phyloP scores from a whole-genome alignment of 129 eudicot species.

The Tagetes erecta region DNA sequence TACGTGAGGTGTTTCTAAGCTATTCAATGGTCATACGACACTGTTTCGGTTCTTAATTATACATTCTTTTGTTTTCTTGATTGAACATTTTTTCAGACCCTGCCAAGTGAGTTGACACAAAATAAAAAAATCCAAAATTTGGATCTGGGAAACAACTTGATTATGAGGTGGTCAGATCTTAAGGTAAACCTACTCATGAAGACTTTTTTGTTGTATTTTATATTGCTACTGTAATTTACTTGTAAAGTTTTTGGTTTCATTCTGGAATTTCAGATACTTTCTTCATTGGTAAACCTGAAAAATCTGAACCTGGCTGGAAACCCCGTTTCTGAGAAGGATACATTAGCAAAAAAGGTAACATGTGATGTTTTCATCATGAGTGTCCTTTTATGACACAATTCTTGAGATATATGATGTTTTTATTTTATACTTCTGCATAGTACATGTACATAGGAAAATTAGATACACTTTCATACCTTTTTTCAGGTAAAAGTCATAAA shows the following conservation, averaged over 20 bases:
- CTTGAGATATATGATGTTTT: background rate
- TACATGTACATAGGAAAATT: background rate
- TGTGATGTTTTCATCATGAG: slow-evolving; percentile 10
- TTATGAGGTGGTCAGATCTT: slow-evolving; percentile 67
- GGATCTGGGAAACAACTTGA: slow-evolving; percentile 81
- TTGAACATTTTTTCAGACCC: slow-evolving; percentile 36
- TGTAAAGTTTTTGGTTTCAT: slow-evolving; percentile 18
- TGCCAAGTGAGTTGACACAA: slow-evolving; percentile 64
- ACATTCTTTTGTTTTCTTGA: background rate
- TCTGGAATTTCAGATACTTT: slow-evolving; percentile 53
- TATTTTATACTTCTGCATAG: background rate
- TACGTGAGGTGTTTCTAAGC: background rate
- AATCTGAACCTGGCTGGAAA: slow-evolving; percentile 84
- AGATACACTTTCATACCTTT: slow-evolving; percentile 8
- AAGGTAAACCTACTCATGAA: slow-evolving; percentile 52
- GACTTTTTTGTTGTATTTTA: slow-evolving; percentile 4
- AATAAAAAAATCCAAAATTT: slow-evolving; percentile 66
- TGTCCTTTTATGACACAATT: background rate
- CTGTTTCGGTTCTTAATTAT: background rate
- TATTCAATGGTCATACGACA: slow-evolving; percentile 10
- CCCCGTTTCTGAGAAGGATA: slow-evolving; percentile 78
- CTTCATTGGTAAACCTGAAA: slow-evolving; percentile 64
- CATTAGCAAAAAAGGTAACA: slow-evolving; percentile 59
- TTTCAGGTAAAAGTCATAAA: background rate
- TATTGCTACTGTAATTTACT: slow-evolving; percentile 1